Percentiles rank a stretch among this genome's conserved stretches.
These are phyloP conservation scores for Aspergillus homomorphus DNA, from an alignment of 495 filamentous ascomycete species.

Conservation along the genomic window DNA sequence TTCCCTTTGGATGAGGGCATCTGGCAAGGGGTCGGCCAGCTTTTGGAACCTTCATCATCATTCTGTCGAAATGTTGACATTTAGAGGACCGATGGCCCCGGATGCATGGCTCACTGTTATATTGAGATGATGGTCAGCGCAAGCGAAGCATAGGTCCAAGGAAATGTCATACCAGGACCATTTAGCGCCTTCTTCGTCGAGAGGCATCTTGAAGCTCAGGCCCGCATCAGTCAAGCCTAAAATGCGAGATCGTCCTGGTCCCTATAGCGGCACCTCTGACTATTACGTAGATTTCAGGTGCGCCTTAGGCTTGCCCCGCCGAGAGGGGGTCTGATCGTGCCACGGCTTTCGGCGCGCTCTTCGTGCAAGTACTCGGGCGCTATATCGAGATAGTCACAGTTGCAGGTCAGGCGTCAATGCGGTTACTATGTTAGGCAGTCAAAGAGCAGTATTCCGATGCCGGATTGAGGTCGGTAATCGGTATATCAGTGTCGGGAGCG, in stretches of 20 bases:
- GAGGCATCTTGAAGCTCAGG: constrained; percentile 38
- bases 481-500: background rate
- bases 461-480: background rate
- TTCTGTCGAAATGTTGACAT: constrained; percentile 70
- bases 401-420: background rate
- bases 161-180: constrained; percentile 47
- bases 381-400: background rate
- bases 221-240: background rate
- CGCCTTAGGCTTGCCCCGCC: constrained; percentile 1
- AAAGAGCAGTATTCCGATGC: background rate
- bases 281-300: background rate
- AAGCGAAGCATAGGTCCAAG: background rate
- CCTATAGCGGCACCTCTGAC: background rate
- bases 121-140: background rate
- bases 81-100: constrained; percentile 83
- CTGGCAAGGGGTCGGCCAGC: constrained; percentile 74
- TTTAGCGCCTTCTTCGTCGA: constrained; percentile 46
- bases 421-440: too few relatives aligned
- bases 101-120: constrained; percentile 71
- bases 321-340: constrained; percentile 5
- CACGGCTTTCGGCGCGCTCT: background rate
- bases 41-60: constrained; percentile 77
- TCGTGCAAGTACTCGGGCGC: background rate
- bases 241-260: background rate
- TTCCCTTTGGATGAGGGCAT: constrained; percentile 68